Conservation (phyloP, 2,329 filamentous ascomycete species). For the Colletotrichum sp. region DNA sequence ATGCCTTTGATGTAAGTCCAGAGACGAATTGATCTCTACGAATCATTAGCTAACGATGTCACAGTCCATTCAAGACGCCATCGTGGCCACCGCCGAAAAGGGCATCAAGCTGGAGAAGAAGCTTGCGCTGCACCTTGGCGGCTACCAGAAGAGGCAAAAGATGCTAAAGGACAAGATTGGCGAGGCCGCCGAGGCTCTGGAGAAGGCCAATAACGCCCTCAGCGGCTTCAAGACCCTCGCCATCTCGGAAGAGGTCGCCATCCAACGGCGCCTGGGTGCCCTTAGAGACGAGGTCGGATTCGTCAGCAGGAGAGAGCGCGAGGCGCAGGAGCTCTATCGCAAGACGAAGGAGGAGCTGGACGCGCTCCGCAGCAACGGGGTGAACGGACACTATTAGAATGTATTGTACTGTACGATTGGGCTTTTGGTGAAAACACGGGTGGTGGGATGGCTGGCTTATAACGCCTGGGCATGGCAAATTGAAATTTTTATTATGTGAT, state of each 20-base stretch:
- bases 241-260: slow-evolving; percentile 79
- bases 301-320: slow-evolving; percentile 81
- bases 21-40: background rate
- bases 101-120: slow-evolving; percentile 94
- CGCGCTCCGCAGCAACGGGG: slow-evolving; percentile 49
- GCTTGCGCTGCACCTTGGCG: slow-evolving; percentile 83
- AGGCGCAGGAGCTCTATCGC: slow-evolving; percentile 88
- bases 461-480: background rate
- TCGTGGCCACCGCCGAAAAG: slow-evolving; percentile 76
- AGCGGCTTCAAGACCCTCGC: slow-evolving; percentile 78
- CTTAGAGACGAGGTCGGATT: slow-evolving; percentile 85
- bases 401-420: background rate
- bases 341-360: slow-evolving; percentile 79
- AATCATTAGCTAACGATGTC: background rate
- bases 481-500: background rate
- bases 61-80: slow-evolving; percentile 73
- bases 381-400: slow-evolving; percentile 22
- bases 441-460: background rate
- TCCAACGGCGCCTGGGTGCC: slow-evolving; percentile 73
- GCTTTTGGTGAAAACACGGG: background rate
- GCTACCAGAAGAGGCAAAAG: slow-evolving; percentile 87
- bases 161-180: slow-evolving; percentile 79
- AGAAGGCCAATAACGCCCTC: slow-evolving; percentile 74
- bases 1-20: slow-evolving; percentile 73
- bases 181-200: slow-evolving; percentile 76